phyloP scores from a whole-genome alignment of 106 monocot genomes.

The Ottelia alismoides region DNA sequence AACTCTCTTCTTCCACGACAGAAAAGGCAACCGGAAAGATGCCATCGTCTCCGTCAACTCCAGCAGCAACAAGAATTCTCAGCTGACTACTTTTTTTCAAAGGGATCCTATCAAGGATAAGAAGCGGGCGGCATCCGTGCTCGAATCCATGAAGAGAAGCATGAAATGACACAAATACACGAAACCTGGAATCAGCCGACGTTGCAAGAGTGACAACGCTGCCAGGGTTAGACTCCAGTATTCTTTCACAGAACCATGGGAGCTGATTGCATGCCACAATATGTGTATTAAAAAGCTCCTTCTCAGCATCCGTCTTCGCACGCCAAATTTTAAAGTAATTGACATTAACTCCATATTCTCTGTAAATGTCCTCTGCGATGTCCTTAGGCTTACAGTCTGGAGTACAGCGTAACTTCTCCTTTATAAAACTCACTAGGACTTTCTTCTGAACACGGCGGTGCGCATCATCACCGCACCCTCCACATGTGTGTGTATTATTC shows the following conservation, averaged over 20 bases:
- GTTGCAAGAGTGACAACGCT: constrained; percentile 48
- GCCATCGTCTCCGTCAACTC: constrained; percentile 76
- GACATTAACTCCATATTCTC: constrained; percentile 53
- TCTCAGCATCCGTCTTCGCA: constrained; percentile 57
- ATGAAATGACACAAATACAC: constrained; percentile 66
- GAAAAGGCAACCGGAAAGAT: constrained; percentile 80
- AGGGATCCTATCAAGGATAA: constrained; percentile 73
- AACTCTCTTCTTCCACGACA: constrained; percentile 72
- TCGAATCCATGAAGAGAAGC: constrained; percentile 75
- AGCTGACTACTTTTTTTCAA: constrained; percentile 60
- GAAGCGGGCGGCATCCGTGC: constrained; percentile 60
- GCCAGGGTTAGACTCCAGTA: constrained; percentile 66
- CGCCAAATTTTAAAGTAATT: constrained; percentile 77
- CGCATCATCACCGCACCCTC: constrained; percentile 47
- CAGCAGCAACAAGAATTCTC: constrained; percentile 58
- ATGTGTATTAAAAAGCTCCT: constrained; percentile 50
- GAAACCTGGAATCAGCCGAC: constrained; percentile 39
- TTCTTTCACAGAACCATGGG: constrained; percentile 59
- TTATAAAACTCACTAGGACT: constrained; percentile 56
- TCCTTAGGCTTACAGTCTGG: constrained; percentile 64
- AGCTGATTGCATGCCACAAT: constrained; percentile 57
- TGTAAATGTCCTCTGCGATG: constrained; percentile 46
- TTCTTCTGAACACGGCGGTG: constrained; percentile 49
- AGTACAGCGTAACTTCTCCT: constrained; percentile 49
- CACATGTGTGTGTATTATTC: constrained; percentile 58